A percentile compares a stretch with the other conserved stretches of the same genome.
Evolutionary conservation across 257 asterid genomes (phyloP).

Genomic region (Pogostemon cablin): DNA sequence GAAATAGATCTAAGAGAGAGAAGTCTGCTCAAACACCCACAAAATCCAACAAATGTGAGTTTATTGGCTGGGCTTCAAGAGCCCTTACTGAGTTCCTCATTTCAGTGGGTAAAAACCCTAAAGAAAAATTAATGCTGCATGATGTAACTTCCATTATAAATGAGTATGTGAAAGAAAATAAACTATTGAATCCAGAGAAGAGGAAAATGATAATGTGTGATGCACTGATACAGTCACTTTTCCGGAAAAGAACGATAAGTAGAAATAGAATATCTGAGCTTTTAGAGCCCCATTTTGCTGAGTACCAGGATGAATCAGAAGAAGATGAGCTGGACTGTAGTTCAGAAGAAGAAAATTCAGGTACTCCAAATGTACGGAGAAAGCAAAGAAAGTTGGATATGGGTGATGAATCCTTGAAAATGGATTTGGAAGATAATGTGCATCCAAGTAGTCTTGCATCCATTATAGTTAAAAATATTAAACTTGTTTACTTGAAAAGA

Average conservation of each 20-base stretch:
- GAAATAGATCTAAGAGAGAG: not conserved
- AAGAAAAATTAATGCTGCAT: constrained; percentile 45
- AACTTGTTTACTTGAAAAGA: constrained; percentile 78
- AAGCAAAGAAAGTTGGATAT: constrained; percentile 37
- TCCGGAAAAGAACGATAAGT: constrained; percentile 47
- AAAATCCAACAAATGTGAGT: constrained; percentile 53
- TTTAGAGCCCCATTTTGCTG: constrained; percentile 64
- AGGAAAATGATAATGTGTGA: constrained; percentile 64
- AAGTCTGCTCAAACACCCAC: constrained; percentile 23
- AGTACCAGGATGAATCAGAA: constrained; percentile 55
- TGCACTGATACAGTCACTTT: constrained; percentile 49
- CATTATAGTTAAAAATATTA: constrained; percentile 61
- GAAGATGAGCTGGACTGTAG: constrained; percentile 47
- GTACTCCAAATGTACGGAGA: constrained; percentile 30
- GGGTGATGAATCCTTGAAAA: constrained; percentile 36
- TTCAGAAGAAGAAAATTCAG: constrained; percentile 37
- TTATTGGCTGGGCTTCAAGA: constrained; percentile 79
- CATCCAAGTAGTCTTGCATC: constrained; percentile 54
- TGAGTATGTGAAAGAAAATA: constrained; percentile 54
- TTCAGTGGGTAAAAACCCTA: constrained; percentile 61
- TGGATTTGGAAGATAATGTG: constrained; percentile 31
- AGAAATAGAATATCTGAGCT: constrained; percentile 50
- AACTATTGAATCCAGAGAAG: constrained; percentile 52
- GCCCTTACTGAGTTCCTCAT: constrained; percentile 66
- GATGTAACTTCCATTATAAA: constrained; percentile 58